A percentile compares a stretch with the other conserved stretches of the same genome.
Conservation (phyloP, 1,284 basidiomycete species). For the Microbotryomycetes sp. region DNA sequence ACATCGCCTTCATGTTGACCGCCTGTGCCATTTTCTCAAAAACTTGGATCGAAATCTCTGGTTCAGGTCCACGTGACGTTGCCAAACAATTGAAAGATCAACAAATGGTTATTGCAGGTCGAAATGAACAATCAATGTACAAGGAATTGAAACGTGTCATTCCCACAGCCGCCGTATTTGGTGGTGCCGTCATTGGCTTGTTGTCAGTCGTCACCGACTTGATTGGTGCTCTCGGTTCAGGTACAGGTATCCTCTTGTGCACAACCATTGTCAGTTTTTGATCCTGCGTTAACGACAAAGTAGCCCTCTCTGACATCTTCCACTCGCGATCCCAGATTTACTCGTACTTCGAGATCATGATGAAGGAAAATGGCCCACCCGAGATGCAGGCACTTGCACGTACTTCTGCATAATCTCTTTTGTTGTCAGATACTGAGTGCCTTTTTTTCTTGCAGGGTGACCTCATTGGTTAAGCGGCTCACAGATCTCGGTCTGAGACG, state of each 20-base stretch:
- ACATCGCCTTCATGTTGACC: slow-evolving; percentile 86
- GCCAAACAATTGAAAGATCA: slow-evolving; percentile 99
- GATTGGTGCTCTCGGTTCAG: slow-evolving; percentile 90
- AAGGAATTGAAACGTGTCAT: slow-evolving; percentile 97
- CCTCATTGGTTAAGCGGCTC: not conserved
- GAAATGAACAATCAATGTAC: slow-evolving; percentile 96
- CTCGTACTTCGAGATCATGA: slow-evolving; percentile 49
- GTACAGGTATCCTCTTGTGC: slow-evolving; percentile 63
- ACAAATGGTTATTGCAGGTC: slow-evolving; percentile 97
- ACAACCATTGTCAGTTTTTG: not conserved
- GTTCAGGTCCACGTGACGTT: slow-evolving; percentile 87
- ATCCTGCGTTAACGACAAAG: not conserved
- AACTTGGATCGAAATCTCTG: slow-evolving; percentile 99
- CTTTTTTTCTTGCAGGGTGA: not conserved
- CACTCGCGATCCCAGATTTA: not conserved
- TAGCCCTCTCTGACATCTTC: not conserved
- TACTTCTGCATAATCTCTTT: not conserved
- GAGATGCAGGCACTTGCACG: slow-evolving; percentile 7
- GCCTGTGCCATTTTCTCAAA: slow-evolving; percentile 97
- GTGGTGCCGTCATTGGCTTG: slow-evolving; percentile 88
- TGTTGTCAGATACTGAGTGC: not conserved
- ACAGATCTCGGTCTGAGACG: too few relatives aligned
- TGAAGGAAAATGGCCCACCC: slow-evolving; percentile 42
- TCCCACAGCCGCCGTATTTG: slow-evolving; percentile 93
- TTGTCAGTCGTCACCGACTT: slow-evolving; percentile 93